Percentiles rank a stretch among this genome's conserved stretches.
Evolutionary conservation across 768 basidiomycete genomes (phyloP).

Genomic region (Pulveroboletus ravenelii): DNA sequence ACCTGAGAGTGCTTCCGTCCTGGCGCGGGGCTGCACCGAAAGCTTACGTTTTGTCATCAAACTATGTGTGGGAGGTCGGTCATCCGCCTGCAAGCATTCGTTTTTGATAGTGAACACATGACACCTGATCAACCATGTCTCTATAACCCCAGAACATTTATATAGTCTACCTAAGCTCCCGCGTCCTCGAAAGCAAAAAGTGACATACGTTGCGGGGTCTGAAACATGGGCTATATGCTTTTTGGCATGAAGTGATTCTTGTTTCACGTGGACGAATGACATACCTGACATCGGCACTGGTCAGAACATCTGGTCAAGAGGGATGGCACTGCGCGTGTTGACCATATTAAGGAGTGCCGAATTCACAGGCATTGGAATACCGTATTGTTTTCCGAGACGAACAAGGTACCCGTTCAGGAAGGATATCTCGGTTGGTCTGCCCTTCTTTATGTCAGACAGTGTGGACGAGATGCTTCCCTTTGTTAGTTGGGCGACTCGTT

Average conservation of each 20-base stretch:
- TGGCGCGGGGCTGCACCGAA: too few species aligned
- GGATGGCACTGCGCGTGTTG: slow-evolving; percentile 52
- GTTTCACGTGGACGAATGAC: not conserved
- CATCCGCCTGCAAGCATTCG: not conserved
- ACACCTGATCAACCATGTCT: not conserved
- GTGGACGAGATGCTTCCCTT: slow-evolving; percentile 75
- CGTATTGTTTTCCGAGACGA: slow-evolving; percentile 52
- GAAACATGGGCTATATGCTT: not conserved
- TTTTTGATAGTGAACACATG: not conserved
- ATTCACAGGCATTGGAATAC: slow-evolving; percentile 55
- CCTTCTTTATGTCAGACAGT: slow-evolving; percentile 62
- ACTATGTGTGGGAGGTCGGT: too few species aligned
- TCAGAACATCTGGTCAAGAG: slow-evolving; percentile 43
- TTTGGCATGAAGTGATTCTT: not conserved
- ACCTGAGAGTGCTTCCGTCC: too few species aligned
- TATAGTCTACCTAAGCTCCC: not conserved
- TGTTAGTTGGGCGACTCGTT: slow-evolving; percentile 55
- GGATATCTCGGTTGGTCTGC: slow-evolving; percentile 69
- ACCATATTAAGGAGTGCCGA: slow-evolving; percentile 53
- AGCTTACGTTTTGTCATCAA: too few species aligned
- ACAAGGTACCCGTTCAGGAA: slow-evolving; percentile 81
- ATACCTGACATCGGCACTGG: slow-evolving; percentile 3
- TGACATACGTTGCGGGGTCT: not conserved
- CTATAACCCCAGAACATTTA: not conserved
- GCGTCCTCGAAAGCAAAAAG: not conserved